Evolutionary conservation across 2,329 filamentous ascomycete genomes (phyloP).

Genomic region (Epicoccum sorghinum): DNA sequence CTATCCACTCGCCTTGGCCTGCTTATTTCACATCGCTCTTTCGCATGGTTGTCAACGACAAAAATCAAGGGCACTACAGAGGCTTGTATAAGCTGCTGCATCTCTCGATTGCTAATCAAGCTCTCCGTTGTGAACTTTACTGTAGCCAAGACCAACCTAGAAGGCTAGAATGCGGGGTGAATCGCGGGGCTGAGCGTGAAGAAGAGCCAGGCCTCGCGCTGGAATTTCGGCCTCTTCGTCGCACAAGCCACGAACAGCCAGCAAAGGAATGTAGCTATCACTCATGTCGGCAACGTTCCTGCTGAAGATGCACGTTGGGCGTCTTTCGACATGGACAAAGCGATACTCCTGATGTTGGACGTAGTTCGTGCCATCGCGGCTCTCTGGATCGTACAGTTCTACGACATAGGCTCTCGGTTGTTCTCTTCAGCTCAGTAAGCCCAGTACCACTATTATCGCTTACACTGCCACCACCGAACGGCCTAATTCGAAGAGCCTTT

Average conservation of each 20-base stretch:
- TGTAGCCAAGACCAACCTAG: background rate
- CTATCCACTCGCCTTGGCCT: too few species aligned
- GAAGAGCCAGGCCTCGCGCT: background rate
- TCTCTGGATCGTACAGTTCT: background rate
- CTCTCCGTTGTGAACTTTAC: background rate
- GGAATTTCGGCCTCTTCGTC: background rate
- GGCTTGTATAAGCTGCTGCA: too few species aligned
- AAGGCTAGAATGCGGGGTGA: background rate
- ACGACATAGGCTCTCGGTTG: background rate
- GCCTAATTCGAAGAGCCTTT: background rate
- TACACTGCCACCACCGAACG: slow-evolving; percentile 5
- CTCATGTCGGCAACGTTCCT: background rate
- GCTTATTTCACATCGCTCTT: too few species aligned
- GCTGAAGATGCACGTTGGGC: background rate
- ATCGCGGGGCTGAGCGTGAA: slow-evolving; percentile 3
- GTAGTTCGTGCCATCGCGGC: too few species aligned
- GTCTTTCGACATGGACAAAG: background rate
- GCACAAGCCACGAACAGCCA: background rate
- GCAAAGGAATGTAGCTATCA: background rate
- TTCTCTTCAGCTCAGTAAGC: background rate
- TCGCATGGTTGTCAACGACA: too few species aligned
- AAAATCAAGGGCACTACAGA: too few species aligned
- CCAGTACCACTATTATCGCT: background rate
- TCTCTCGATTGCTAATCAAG: background rate
- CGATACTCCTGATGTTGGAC: too few species aligned